Conservation (phyloP, 2,329 filamentous ascomycete genomes). For the Aotearoamyces nothofagi region DNA sequence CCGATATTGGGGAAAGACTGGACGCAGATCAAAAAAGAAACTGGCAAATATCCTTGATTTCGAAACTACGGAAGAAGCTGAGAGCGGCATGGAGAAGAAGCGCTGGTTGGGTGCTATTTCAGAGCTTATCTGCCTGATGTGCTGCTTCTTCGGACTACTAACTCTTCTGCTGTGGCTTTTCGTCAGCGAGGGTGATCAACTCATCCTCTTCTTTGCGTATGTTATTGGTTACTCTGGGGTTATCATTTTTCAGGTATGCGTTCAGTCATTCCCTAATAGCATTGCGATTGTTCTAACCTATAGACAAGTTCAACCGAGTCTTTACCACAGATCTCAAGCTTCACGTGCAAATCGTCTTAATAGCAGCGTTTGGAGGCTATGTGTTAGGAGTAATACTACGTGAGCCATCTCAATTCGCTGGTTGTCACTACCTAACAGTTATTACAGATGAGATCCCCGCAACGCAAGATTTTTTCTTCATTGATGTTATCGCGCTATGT, state of each 20-base stretch:
- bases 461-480: conserved; percentile 16
- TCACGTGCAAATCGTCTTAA: conserved; percentile 21
- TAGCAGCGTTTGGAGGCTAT: conserved; percentile 18
- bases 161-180: conserved; percentile 22
- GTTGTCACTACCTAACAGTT: too few relatives aligned
- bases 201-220: conserved; percentile 22
- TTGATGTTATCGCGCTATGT: conserved; percentile 20
- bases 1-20: conserved; percentile 21
- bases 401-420: too few relatives aligned
- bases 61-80: conserved; percentile 14
- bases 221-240: conserved; percentile 21
- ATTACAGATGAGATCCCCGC: conserved; percentile 18
- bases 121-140: conserved; percentile 16
- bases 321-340: conserved; percentile 22
- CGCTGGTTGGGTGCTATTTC: conserved; percentile 16
- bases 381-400: conserved; percentile 18
- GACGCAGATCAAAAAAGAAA: conserved; percentile 20
- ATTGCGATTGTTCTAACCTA: conserved; percentile 1
- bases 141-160: conserved; percentile 19
- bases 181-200: conserved; percentile 17
- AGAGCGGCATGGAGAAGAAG: conserved; percentile 3
- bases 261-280: conserved; percentile 1
- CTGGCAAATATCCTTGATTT: conserved; percentile 12
- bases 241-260: conserved; percentile 24
- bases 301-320: conserved; percentile 25